phyloP scores from a whole-genome alignment of 306 rosid genomes.

The Vicia sativa region DNA sequence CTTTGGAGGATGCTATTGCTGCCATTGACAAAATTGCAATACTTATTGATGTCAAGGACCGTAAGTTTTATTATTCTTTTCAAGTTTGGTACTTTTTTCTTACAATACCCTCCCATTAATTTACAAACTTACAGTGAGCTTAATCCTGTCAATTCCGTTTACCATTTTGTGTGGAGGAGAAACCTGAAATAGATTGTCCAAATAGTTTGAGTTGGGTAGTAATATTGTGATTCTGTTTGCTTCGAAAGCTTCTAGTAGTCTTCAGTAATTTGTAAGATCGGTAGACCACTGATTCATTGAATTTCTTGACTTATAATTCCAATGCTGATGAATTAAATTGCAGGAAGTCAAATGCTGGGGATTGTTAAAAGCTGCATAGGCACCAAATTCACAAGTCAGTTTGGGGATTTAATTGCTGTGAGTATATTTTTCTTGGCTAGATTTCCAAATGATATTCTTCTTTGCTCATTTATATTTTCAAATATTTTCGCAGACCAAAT shows the following conservation, averaged over 20 bases:
- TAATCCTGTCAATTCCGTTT: conserved; percentile 13
- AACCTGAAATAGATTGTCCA: background rate
- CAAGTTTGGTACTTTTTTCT: background rate
- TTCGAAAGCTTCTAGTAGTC: conserved; percentile 1
- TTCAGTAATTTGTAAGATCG: background rate
- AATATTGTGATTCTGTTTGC: conserved; percentile 14
- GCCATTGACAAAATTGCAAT: conserved; percentile 94
- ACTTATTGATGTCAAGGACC: conserved; percentile 76
- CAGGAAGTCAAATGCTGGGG: conserved; percentile 86
- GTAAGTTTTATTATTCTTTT: conserved; percentile 56
- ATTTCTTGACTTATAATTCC: conserved; percentile 15
- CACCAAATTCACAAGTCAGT: conserved; percentile 93
- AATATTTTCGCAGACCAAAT: conserved; percentile 17
- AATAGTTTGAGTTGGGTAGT: conserved; percentile 32
- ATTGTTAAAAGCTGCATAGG: conserved; percentile 95
- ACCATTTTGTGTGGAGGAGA: conserved; percentile 22
- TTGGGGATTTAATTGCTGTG: conserved; percentile 96
- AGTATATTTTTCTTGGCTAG: conserved; percentile 44
- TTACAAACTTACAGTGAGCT: conserved; percentile 14
- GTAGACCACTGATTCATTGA: background rate
- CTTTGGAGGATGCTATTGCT: conserved; percentile 92
- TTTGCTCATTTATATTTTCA: conserved; percentile 21
- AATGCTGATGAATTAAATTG: conserved; percentile 40
- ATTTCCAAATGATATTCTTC: background rate
- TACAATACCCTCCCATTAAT: background rate